phyloP scores from a whole-genome alignment of 106 monocot species.

The Dendrobium catenatum region DNA sequence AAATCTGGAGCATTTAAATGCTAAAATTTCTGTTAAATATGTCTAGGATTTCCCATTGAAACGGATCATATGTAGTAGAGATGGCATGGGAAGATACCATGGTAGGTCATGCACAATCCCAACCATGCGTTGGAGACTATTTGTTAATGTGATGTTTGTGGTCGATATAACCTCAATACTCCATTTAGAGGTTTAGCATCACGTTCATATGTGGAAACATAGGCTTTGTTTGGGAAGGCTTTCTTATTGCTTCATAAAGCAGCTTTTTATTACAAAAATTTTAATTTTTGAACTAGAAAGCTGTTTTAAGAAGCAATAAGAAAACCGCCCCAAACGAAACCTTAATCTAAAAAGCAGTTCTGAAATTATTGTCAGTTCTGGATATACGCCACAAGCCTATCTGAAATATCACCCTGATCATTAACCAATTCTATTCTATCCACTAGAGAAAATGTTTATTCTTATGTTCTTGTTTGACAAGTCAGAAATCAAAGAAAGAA shows the following conservation, averaged over 20 bases:
- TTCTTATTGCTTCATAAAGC: too few relatives aligned
- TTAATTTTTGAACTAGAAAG: too few relatives aligned
- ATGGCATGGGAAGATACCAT: background rate
- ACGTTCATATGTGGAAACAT: too few relatives aligned
- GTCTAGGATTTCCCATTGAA: background rate
- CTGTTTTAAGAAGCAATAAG: too few relatives aligned
- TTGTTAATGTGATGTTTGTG: background rate
- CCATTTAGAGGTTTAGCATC: background rate
- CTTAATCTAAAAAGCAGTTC: background rate
- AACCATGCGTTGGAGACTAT: background rate
- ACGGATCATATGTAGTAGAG: background rate
- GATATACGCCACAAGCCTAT: background rate
- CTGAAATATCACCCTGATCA: background rate
- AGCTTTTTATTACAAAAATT: too few relatives aligned
- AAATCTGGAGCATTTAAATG: background rate
- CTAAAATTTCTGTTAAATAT: background rate
- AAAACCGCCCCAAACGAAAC: too few relatives aligned
- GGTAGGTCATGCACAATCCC: background rate
- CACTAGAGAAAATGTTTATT: background rate
- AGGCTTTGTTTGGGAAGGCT: too few relatives aligned
- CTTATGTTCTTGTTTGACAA: background rate
- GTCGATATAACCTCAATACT: background rate
- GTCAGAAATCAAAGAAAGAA: background rate
- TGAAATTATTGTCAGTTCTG: background rate
- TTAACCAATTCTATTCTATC: background rate